Conservation (phyloP, 176 grass and related monocot species). For the Oryza meridionalis region DNA sequence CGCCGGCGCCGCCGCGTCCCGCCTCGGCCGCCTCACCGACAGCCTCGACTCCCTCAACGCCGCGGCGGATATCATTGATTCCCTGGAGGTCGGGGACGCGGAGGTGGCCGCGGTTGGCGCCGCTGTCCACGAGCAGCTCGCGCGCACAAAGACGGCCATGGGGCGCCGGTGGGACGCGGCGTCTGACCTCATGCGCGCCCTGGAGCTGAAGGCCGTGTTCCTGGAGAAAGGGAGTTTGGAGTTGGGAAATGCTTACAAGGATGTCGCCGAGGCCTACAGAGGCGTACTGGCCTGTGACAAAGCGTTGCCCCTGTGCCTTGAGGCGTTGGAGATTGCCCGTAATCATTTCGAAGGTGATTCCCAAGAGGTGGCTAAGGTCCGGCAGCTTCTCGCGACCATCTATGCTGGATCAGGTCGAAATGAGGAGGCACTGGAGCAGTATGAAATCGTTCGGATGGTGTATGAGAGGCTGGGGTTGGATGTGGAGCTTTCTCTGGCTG, state of each 20-base stretch:
- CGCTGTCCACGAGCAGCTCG: slow-evolving; percentile 63
- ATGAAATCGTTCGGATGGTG: slow-evolving; percentile 47
- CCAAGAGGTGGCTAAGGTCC: slow-evolving; percentile 52
- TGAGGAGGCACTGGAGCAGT: slow-evolving; percentile 64
- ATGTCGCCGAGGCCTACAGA: slow-evolving; percentile 54
- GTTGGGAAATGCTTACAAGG: slow-evolving; percentile 53
- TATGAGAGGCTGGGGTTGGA: slow-evolving; percentile 51
- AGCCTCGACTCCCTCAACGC: slow-evolving; percentile 67
- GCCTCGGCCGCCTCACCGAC: slow-evolving; percentile 49
- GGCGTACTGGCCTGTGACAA: slow-evolving; percentile 57
- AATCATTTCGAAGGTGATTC: slow-evolving; percentile 43
- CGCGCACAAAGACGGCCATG: slow-evolving; percentile 52
- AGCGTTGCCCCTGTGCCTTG: slow-evolving; percentile 55
- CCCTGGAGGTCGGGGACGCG: slow-evolving; percentile 7
- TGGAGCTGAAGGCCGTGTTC: slow-evolving; percentile 52
- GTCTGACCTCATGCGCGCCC: slow-evolving; percentile 40
- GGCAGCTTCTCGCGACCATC: slow-evolving; percentile 51
- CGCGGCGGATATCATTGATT: slow-evolving; percentile 55
- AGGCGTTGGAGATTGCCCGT: slow-evolving; percentile 54
- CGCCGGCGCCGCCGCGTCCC: slow-evolving; percentile 56
- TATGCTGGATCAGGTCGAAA: slow-evolving; percentile 59
- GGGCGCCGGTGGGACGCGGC: slow-evolving; percentile 67
- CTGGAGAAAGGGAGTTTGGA: slow-evolving; percentile 43
- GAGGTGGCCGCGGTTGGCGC: slow-evolving; percentile 47
- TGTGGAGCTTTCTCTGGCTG: slow-evolving; percentile 43